phyloP scores from a whole-genome alignment of 2,329 filamentous ascomycete species.

The Pestalotiopsis fici region DNA sequence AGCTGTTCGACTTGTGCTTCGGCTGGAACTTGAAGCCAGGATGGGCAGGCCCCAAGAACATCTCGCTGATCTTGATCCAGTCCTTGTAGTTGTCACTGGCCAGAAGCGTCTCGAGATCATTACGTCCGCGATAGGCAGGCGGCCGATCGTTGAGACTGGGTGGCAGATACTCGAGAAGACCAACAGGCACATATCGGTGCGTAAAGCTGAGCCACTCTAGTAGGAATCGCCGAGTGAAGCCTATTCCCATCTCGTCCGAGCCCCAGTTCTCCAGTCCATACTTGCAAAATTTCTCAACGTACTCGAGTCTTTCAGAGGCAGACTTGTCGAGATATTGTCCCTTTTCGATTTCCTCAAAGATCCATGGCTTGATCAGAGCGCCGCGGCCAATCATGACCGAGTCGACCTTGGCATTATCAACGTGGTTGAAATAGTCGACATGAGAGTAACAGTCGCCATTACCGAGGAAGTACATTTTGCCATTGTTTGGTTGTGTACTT shows the following conservation, averaged over 20 bases:
- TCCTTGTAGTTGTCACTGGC: constrained; percentile 91
- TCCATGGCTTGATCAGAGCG: constrained; percentile 95
- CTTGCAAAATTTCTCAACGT: constrained; percentile 85
- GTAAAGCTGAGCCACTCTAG: constrained; percentile 96
- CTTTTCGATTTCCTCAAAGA: constrained; percentile 93
- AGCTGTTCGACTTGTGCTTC: constrained; percentile 95
- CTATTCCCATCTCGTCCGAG: constrained; percentile 90
- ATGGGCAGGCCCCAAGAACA: constrained; percentile 93
- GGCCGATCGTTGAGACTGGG: constrained; percentile 88
- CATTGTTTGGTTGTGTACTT: constrained; percentile 68
- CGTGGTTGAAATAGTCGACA: constrained; percentile 77
- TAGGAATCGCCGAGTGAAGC: constrained; percentile 87
- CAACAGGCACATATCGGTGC: constrained; percentile 87
- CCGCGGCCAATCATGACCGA: constrained; percentile 97
- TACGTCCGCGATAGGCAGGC: constrained; percentile 78
- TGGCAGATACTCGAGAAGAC: constrained; percentile 84
- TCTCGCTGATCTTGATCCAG: constrained; percentile 99
- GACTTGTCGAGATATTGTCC: constrained; percentile 97
- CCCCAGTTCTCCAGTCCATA: constrained; percentile 96
- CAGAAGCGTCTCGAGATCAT: constrained; percentile 92
- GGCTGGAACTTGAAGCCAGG: constrained; percentile 92
- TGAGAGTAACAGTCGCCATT: constrained; percentile 98
- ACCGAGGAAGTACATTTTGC: constrained; percentile 86
- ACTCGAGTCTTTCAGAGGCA: constrained; percentile 78
- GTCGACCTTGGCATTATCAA: constrained; percentile 80